Evolutionary conservation across 2,329 filamentous ascomycete genomes (phyloP), one percentile per base, ranked within the genome.

Genomic region (Diplodia seriata): DNA sequence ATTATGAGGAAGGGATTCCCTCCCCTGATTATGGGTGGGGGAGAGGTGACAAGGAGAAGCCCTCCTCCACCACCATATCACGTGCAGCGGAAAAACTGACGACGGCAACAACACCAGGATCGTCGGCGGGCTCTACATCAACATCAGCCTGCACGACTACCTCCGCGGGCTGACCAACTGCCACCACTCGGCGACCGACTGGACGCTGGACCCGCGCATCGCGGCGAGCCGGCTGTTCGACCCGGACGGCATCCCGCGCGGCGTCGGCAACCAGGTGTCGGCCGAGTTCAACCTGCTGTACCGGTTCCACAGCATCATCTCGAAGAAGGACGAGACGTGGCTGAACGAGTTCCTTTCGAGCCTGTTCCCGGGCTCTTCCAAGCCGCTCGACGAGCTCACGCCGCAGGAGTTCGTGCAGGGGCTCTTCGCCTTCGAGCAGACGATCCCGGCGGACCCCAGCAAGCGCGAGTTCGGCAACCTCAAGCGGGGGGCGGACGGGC

Each of bases 271-370:
- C 70, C 83, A 85, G 69, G 81, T 84, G 51, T 81, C 80, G 3
- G 80, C 81, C 36, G 84, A 86, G 70, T 86, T 86, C 74, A 85
- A 86, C 70, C 74, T 86, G 33, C 76, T 85, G 9, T 86, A 86
- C 70, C 79, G 84, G 5, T 85, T 82, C 79, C 83, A 85, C 69
- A 76, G 79, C 43, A 76, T 80, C 4, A 77, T 84, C 4, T 83
- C 80, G 3, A 68, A 73, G 23, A 74, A 75, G 9, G 83, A 85
- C 70, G 82, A 83, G 68, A 73, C 78, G 23, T 85, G 82, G 82
- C 79, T 79, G 1, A 75, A 79, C 57, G 73, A 81, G 2, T 72
- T 79, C 18, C 78, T 81, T 63, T 72, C 73, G 11, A 71, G 76
- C 61, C 71, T 79, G n/a, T 76, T 75, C 63, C 56, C 66, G n/a